Evolutionary conservation across 306 rosid species (phyloP), one percentile per base, ranked within the genome.

Genomic region (Delonix regia): DNA sequence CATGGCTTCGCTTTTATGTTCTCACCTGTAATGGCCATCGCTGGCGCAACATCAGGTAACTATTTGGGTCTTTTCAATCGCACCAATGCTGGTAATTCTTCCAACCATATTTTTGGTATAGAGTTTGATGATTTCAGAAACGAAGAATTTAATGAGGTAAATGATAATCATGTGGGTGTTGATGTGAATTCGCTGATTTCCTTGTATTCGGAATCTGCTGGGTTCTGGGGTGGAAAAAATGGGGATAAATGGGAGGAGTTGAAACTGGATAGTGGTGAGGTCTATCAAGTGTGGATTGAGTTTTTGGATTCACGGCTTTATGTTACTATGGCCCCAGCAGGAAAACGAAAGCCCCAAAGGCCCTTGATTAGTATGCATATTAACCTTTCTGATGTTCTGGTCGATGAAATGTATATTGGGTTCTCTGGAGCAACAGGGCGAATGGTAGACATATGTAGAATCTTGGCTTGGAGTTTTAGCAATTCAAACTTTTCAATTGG

Each of bases 221-320:
- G 86, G 61, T 84, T 82, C 57, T 90, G 91, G 91, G 84, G 73
- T 53, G 91, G 80, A 33, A 68, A 52, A 68, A 55, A 81, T 21
- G 90, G 74, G 76, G 83, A 70, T 18, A 24, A 68, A 13, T 70
- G 84, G 8, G 79, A 85, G 66, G 53, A 45, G 18, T 38, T 85
- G 80, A 74, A 78, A 52, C 88, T 91, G 44, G 81, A 82, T 33
- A 82, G 48, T 81, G 93, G 96, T 24, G 30, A 60, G 10, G 84
- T 89, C 49, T 91, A 89, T 83, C 93, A 91, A 66, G 93, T 89
- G 33, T 89, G 93, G 93, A 86, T 91, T 34, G 93, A 91, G 65
- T 87, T 69, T 79, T 30, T 33, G 78, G 65, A 82, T 73, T 89
- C 86, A 0, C 25, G 33, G 14, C 74, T 89, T 52, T 84, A 87